These are phyloP conservation scores for Sherardia arvensis DNA, from an alignment of 257 asterid species.

Conservation along the genomic window DNA sequence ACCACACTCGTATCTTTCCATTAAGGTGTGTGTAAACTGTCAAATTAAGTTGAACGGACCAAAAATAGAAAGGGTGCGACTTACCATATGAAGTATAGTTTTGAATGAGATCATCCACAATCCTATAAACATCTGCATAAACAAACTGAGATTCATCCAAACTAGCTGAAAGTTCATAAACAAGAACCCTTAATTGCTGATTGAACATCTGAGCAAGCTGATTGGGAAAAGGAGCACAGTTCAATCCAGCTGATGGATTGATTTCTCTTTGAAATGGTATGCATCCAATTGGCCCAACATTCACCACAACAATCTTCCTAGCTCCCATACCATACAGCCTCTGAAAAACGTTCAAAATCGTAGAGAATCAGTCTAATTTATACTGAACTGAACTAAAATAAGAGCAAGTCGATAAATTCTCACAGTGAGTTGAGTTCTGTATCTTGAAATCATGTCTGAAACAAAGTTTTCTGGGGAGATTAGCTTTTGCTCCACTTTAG, in stretches of 20 bases:
- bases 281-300: conserved; percentile 85
- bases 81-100: conserved; percentile 44
- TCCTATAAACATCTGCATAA: conserved; percentile 59
- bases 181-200: conserved; percentile 34
- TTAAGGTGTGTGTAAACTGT: too few relatives aligned
- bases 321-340: conserved; percentile 60
- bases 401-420: neutral
- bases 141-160: conserved; percentile 40
- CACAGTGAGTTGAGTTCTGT: conserved; percentile 48
- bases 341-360: conserved; percentile 20
- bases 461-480: conserved; percentile 47
- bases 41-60: too few relatives aligned
- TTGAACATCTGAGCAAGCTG: conserved; percentile 52
- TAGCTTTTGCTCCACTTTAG: conserved; percentile 25
- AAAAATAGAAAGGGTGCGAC: neutral
- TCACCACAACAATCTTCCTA: conserved; percentile 40
- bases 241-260: conserved; percentile 43
- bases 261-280: conserved; percentile 62
- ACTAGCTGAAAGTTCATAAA: conserved; percentile 28
- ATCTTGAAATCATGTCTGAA: conserved; percentile 48
- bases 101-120: conserved; percentile 40
- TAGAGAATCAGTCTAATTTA: neutral
- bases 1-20: too few relatives aligned
- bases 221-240: conserved; percentile 47
- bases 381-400: too few relatives aligned